These are phyloP conservation scores for Chytriomyces confervae DNA, from an alignment of 192 early-diverging fungal species.

Conservation along the genomic window DNA sequence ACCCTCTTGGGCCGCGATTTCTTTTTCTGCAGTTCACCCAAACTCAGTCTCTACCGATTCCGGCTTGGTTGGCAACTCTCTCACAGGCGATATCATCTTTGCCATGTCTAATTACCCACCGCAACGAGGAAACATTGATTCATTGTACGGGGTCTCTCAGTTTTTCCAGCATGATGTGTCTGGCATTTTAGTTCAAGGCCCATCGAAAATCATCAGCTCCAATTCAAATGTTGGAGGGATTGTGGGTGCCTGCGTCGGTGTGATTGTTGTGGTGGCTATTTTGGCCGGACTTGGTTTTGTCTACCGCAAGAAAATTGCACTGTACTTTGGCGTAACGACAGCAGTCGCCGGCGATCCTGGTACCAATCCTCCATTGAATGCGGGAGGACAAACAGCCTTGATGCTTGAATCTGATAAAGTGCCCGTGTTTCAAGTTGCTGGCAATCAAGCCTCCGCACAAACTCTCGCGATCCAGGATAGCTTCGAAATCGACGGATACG, in stretches of 20 bases:
- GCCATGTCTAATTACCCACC: constrained; percentile 8
- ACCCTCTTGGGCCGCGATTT: constrained; percentile 28
- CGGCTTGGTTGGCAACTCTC: neutral
- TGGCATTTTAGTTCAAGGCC: neutral
- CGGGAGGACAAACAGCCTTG: too few species aligned
- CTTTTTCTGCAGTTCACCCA: constrained; percentile 11
- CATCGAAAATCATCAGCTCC: neutral
- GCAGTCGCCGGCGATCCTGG: too few species aligned
- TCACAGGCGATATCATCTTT: neutral
- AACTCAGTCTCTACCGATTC: neutral
- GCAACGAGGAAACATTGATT: neutral
- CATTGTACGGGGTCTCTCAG: neutral
- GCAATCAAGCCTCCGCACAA: too few species aligned
- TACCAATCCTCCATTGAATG: too few species aligned
- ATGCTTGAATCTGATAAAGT: too few species aligned
- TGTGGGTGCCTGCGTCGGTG: too few species aligned
- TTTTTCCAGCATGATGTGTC: constrained; percentile 22
- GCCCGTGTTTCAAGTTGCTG: too few species aligned
- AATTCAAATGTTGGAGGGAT: neutral
- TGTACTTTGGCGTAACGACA: too few species aligned
- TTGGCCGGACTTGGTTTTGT: neutral
- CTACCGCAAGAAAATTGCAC: neutral
- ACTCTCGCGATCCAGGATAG: too few species aligned
- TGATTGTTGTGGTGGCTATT: neutral
- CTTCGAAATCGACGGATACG: too few species aligned